Conservation (phyloP, 1,139 yeast species). For the Kodamaea plutei region DNA sequence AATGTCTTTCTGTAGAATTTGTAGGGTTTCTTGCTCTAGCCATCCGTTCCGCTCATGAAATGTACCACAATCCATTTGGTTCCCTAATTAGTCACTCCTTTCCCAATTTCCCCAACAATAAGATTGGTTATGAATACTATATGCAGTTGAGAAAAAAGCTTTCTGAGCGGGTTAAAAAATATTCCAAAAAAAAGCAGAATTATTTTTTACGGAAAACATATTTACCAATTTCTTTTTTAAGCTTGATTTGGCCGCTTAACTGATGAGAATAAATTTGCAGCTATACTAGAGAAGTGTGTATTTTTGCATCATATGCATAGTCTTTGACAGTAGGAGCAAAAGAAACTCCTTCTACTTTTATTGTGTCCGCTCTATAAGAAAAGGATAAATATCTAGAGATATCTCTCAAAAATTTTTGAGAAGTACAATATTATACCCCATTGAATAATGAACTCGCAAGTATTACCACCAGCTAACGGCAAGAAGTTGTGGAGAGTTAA, state of each 20-base stretch:
- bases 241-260: slow-evolving; percentile 6
- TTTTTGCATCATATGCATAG: slow-evolving; percentile 7
- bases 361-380: neutral
- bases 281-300: neutral
- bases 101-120: too few species aligned
- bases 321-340: slow-evolving; percentile 6
- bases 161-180: too few species aligned
- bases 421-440: slow-evolving; percentile 1
- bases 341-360: too few species aligned
- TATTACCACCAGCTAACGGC: slow-evolving; percentile 44
- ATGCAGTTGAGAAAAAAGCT: too few species aligned
- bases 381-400: slow-evolving; percentile 5
- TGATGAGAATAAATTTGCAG: too few species aligned
- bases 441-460: slow-evolving; percentile 2
- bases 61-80: too few species aligned
- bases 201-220: slow-evolving; percentile 2
- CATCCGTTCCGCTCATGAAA: too few species aligned
- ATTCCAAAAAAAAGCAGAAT: too few species aligned
- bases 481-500: slow-evolving; percentile 48
- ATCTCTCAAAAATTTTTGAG: neutral
- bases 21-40: too few species aligned
- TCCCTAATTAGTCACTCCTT: too few species aligned
- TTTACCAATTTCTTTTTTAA: slow-evolving; percentile 5
- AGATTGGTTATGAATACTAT: too few species aligned
- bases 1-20: too few species aligned